These are phyloP conservation scores for Silene uniflora DNA, from an alignment of 148 eudicot species.

Conservation along the genomic window DNA sequence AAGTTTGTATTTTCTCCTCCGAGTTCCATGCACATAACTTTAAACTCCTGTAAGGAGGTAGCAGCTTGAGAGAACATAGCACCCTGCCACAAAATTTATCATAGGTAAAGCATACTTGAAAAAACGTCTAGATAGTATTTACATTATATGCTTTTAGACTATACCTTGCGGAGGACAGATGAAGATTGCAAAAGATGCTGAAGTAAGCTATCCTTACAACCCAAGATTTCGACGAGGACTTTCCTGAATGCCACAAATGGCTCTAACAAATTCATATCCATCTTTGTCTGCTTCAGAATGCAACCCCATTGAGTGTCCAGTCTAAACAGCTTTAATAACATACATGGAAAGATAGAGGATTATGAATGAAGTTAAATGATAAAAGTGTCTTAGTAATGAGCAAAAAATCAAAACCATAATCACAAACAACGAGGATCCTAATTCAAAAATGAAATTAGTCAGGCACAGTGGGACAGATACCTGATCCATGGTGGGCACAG, in stretches of 20 bases:
- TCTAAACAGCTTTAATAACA: conserved; percentile 50
- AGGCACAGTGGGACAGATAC: conserved; percentile 29
- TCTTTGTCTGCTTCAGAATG: conserved; percentile 59
- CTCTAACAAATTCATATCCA: conserved; percentile 88
- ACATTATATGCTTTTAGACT: neutral
- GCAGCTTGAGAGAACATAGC: conserved; percentile 91
- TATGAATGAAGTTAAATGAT: no score
- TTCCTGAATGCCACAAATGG: conserved; percentile 91
- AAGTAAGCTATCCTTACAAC: conserved; percentile 52
- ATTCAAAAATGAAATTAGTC: no score
- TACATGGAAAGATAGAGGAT: conserved; percentile 6
- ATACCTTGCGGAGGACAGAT: conserved; percentile 86
- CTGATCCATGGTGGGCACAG: conserved; percentile 59
- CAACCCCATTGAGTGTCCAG: conserved; percentile 61
- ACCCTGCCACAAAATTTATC: conserved; percentile 44
- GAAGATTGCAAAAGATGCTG: conserved; percentile 87
- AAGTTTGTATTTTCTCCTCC: conserved; percentile 47
- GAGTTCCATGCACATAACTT: conserved; percentile 46
- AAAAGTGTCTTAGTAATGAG: no score
- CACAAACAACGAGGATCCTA: no score
- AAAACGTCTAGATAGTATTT: neutral
- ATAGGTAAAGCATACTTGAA: conserved; percentile 1
- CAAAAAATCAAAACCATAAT: no score
- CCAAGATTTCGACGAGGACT: conserved; percentile 68
- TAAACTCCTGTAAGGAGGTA: conserved; percentile 81